These are phyloP conservation scores for Hemileccinum impolitum DNA, from an alignment of 768 basidiomycete genomes.

Conservation along the genomic window DNA sequence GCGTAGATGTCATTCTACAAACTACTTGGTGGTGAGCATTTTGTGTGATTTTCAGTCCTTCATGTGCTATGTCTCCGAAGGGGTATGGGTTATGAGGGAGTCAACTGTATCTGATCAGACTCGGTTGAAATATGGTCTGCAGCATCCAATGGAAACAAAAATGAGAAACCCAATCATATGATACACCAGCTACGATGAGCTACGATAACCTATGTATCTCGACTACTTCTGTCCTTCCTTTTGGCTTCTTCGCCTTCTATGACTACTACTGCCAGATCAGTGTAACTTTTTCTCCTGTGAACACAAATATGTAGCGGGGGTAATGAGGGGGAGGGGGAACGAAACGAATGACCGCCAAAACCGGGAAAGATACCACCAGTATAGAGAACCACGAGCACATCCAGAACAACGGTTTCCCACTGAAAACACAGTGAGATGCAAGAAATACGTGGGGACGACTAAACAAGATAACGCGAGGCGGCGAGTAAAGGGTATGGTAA, in stretches of 20 bases:
- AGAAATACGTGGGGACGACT: conserved; percentile 21
- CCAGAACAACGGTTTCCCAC: conserved; percentile 19
- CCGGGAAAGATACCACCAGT: conserved; percentile 8
- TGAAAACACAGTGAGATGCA: conserved; percentile 22
- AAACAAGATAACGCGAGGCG: conserved; percentile 30
- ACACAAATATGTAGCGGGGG: conserved; percentile 19
- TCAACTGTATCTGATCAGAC: too few relatives aligned
- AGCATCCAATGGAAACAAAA: background rate
- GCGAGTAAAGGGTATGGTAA: conserved; percentile 31
- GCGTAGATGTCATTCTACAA: too few relatives aligned
- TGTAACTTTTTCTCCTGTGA: conserved; percentile 19
- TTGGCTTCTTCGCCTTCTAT: conserved; percentile 22
- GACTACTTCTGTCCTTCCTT: conserved; percentile 34
- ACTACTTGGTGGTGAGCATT: too few relatives aligned
- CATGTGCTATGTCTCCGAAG: too few relatives aligned
- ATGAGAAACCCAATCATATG: conserved; percentile 21
- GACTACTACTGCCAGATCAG: conserved; percentile 27
- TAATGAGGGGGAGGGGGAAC: background rate
- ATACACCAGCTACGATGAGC: conserved; percentile 28
- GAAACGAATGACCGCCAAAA: conserved; percentile 13
- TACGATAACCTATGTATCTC: conserved; percentile 25
- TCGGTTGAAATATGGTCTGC: too few relatives aligned
- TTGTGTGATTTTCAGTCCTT: too few relatives aligned
- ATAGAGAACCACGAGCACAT: conserved; percentile 14
- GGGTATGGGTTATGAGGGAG: too few relatives aligned